Conservation (phyloP, 116 monocot genomes). For the Posidonia oceanica region DNA sequence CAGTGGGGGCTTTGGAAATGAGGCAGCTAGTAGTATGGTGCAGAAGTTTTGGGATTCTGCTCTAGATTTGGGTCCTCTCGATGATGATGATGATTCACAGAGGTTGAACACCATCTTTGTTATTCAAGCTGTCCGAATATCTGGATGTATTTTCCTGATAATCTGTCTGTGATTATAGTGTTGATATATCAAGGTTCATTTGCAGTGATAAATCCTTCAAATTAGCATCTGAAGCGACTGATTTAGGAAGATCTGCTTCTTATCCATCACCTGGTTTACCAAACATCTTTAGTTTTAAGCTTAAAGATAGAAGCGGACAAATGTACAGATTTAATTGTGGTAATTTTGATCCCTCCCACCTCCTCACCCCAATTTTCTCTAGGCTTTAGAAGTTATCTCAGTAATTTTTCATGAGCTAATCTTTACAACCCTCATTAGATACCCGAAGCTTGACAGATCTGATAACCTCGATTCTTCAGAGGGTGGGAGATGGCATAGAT, state of each 20-base stretch:
- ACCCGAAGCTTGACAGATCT: constrained; percentile 57
- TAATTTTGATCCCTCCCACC: constrained; percentile 1
- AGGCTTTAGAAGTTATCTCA: too few relatives aligned
- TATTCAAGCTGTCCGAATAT: too few relatives aligned
- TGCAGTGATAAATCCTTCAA: constrained; percentile 41
- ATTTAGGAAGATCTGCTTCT: constrained; percentile 23
- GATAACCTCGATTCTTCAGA: constrained; percentile 78
- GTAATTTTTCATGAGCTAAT: too few relatives aligned
- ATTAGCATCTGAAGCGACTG: constrained; percentile 46
- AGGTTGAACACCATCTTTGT: constrained; percentile 19
- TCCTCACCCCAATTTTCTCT: too few relatives aligned
- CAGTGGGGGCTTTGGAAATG: constrained; percentile 25
- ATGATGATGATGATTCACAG: constrained; percentile 41
- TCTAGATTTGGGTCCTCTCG: constrained; percentile 36
- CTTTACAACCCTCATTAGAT: constrained; percentile 24
- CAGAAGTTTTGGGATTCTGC: constrained; percentile 69
- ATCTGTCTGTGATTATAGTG: too few relatives aligned
- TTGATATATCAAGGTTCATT: too few relatives aligned
- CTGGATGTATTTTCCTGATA: too few relatives aligned
- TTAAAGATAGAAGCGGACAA: constrained; percentile 72
- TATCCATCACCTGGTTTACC: constrained; percentile 28
- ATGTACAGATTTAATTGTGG: constrained; percentile 94
- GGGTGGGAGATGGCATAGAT: constrained; percentile 73
- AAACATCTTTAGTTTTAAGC: constrained; percentile 63
- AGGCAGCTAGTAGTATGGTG: constrained; percentile 38